phyloP scores from a whole-genome alignment of 768 basidiomycete genomes.

The Mrakia blollopis region DNA sequence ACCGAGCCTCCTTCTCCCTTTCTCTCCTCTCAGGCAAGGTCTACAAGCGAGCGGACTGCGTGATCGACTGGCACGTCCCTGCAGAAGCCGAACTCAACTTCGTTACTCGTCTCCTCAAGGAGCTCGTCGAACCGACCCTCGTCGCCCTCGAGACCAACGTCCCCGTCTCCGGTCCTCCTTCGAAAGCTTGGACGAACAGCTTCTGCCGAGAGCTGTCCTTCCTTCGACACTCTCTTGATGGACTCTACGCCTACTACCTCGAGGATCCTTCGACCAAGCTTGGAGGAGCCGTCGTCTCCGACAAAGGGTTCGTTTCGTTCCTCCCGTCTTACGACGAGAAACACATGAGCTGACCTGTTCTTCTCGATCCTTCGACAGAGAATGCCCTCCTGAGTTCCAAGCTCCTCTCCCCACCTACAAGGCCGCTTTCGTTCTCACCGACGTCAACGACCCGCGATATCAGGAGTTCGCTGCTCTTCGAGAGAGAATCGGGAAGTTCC shows the following conservation, averaged over 20 bases:
- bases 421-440: constrained; percentile 63
- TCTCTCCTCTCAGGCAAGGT: constrained; percentile 50
- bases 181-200: constrained; percentile 64
- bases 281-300: constrained; percentile 18
- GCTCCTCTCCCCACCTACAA: constrained; percentile 58
- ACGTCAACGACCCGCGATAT: constrained; percentile 63
- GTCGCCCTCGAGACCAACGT: constrained; percentile 55
- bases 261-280: constrained; percentile 35
- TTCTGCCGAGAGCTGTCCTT: constrained; percentile 34
- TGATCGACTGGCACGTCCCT: constrained; percentile 81
- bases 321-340: constrained; percentile 34
- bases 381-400: constrained; percentile 74
- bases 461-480: constrained; percentile 58
- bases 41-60: constrained; percentile 64
- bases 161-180: constrained; percentile 50
- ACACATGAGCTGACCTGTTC: constrained; percentile 4
- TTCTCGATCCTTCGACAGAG: constrained; percentile 46
- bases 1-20: neutral
- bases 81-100: constrained; percentile 66
- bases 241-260: constrained; percentile 36
- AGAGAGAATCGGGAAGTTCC: constrained; percentile 60
- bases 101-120: constrained; percentile 61
- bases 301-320: constrained; percentile 6
- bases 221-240: constrained; percentile 36
- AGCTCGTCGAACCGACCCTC: constrained; percentile 63